phyloP scores from a whole-genome alignment of 2,329 filamentous ascomycete genomes.

The Cladosporium austrohemisphaericum region DNA sequence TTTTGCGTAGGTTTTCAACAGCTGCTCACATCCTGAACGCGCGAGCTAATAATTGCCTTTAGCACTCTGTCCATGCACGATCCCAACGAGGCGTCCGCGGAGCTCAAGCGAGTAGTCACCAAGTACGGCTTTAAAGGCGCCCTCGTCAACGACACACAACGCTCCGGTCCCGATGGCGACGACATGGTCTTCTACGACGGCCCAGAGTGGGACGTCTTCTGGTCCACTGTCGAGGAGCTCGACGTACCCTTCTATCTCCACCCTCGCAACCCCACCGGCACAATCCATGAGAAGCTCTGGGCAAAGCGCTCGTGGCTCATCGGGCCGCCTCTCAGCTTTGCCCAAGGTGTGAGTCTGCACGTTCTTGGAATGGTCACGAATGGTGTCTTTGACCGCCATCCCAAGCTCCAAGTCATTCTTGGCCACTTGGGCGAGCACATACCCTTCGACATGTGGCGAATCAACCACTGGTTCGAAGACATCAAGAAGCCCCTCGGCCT shows the following conservation, averaged over 20 bases:
- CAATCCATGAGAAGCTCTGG: conserved; percentile 56
- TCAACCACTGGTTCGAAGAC: conserved; percentile 46
- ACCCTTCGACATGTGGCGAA: conserved; percentile 50
- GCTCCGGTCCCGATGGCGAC: conserved; percentile 55
- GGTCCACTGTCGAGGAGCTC: conserved; percentile 55
- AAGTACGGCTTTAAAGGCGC: conserved; percentile 40
- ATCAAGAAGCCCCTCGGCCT: conserved; percentile 50
- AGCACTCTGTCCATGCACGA: conserved; percentile 46
- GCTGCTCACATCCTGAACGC: background rate
- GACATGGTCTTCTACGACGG: conserved; percentile 63
- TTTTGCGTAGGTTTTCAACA: conserved; percentile 34
- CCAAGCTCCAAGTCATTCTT: conserved; percentile 46
- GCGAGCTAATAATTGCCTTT: background rate
- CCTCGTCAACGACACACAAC: conserved; percentile 44
- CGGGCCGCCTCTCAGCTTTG: conserved; percentile 57
- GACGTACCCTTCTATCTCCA: conserved; percentile 65
- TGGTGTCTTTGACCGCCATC: conserved; percentile 48
- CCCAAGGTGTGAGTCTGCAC: conserved; percentile 58
- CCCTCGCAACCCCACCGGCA: conserved; percentile 47
- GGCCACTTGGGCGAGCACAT: conserved; percentile 49
- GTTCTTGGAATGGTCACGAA: conserved; percentile 51
- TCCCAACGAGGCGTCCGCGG: conserved; percentile 48
- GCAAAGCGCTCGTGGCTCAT: conserved; percentile 57
- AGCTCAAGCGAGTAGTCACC: conserved; percentile 53
- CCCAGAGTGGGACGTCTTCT: conserved; percentile 59